Evolutionary conservation across 768 basidiomycete genomes (phyloP).

Genomic region (Tephrocybe sp.): DNA sequence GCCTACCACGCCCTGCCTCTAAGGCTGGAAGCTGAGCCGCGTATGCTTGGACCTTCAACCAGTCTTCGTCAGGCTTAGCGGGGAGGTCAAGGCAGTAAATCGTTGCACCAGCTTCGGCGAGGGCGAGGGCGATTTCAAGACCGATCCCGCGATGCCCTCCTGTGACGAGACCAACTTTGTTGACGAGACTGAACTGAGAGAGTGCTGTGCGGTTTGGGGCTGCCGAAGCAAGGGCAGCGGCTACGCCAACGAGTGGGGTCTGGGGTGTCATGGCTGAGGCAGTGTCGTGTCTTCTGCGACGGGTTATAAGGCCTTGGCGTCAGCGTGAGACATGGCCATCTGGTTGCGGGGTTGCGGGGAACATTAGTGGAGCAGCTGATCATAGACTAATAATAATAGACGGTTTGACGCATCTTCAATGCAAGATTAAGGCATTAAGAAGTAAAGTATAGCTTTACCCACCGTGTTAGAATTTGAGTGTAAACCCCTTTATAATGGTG

Average conservation of each 20-base stretch:
- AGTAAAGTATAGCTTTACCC: no score
- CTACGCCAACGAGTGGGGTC: conserved; percentile 16
- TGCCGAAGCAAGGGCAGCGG: conserved; percentile 20
- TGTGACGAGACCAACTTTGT: conserved; percentile 49
- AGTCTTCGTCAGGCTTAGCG: conserved; percentile 45
- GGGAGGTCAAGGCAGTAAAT: conserved; percentile 68
- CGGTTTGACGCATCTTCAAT: no score
- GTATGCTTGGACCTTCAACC: conserved; percentile 45
- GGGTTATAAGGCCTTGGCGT: no score
- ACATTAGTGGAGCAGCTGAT: no score
- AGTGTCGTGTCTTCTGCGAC: no score
- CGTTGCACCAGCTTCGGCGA: conserved; percentile 26
- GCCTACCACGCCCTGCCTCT: conserved; percentile 22
- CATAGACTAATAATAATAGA: no score
- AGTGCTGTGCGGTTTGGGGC: conserved; percentile 14
- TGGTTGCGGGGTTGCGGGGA: no score
- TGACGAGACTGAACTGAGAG: conserved; percentile 41
- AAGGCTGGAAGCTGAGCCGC: conserved; percentile 30
- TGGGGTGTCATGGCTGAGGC: no score
- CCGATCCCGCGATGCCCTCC: conserved; percentile 63
- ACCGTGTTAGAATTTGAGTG: no score
- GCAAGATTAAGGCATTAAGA: no score
- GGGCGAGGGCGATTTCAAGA: conserved; percentile 34
- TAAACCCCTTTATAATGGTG: no score
- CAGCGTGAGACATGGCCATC: no score